A percentile compares a stretch with the other conserved stretches of the same genome.
phyloP scores from a whole-genome alignment of 495 filamentous ascomycete genomes.

The Pyrenula massariospora region DNA sequence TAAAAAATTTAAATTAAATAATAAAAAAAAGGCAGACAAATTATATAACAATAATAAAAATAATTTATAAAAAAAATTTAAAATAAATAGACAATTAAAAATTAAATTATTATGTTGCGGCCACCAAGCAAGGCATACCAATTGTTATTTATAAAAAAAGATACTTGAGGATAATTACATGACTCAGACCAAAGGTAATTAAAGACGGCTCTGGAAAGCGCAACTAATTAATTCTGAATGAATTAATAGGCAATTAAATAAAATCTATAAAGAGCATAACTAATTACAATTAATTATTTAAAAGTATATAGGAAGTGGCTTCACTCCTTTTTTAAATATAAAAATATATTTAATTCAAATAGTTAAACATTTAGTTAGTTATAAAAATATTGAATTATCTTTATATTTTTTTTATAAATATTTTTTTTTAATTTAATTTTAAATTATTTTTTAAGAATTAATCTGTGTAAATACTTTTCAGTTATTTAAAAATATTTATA shows the following conservation, averaged over 20 bases:
- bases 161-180: no score
- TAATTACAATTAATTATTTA: slow-evolving; percentile 2
- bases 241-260: slow-evolving; percentile 1
- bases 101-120: background rate
- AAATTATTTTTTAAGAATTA: no score
- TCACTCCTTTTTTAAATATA: background rate
- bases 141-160: background rate
- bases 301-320: slow-evolving; percentile 3
- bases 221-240: background rate
- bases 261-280: slow-evolving; percentile 1
- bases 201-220: background rate
- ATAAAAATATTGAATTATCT: no score
- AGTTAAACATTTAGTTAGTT: no score
- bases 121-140: no score
- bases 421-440: background rate
- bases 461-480: background rate
- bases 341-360: no score
- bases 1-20: background rate
- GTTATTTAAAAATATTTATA: background rate
- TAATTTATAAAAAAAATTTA: background rate
- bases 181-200: background rate
- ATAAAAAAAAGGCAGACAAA: background rate
- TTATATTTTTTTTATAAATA: background rate
- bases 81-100: background rate
- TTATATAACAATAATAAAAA: background rate